Evolutionary conservation across 352 stramenopile species (phyloP).

Genomic region (Globisporangium okanoganense): DNA sequence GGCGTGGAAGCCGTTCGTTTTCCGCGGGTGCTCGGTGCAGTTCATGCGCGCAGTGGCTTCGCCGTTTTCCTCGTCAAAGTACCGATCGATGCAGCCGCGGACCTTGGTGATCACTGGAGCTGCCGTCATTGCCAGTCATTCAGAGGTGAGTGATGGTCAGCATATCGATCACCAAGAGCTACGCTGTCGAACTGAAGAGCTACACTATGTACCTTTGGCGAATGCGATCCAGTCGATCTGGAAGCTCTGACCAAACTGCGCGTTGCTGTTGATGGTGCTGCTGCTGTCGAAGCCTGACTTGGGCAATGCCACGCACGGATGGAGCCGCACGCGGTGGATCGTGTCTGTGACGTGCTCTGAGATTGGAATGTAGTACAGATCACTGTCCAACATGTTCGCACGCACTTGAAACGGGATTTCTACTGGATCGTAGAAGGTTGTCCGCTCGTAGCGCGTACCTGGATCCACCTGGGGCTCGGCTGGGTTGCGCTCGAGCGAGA

Average conservation of each 20-base stretch:
- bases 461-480: slow-evolving; percentile 31
- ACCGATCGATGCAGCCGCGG: slow-evolving; percentile 76
- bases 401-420: slow-evolving; percentile 50
- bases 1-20: slow-evolving; percentile 47
- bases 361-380: slow-evolving; percentile 64
- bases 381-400: slow-evolving; percentile 20
- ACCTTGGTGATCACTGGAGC: slow-evolving; percentile 69
- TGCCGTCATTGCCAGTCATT: slow-evolving; percentile 4
- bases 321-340: slow-evolving; percentile 57
- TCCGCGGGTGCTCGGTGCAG: slow-evolving; percentile 34
- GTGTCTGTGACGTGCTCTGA: slow-evolving; percentile 54
- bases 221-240: slow-evolving; percentile 71
- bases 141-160: background rate
- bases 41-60: slow-evolving; percentile 28
- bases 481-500: slow-evolving; percentile 44
- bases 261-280: slow-evolving; percentile 14
- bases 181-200: background rate
- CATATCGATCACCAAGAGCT: background rate
- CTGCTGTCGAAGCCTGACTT: slow-evolving; percentile 1
- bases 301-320: slow-evolving; percentile 38
- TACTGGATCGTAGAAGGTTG: slow-evolving; percentile 39
- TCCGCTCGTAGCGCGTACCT: slow-evolving; percentile 19
- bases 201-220: slow-evolving; percentile 34
- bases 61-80: slow-evolving; percentile 28
- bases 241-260: slow-evolving; percentile 45